Evolutionary conservation across 164 flowering plant species (phyloP), one percentile per base, ranked within the genome.

Genomic region (Houttuynia cordata): DNA sequence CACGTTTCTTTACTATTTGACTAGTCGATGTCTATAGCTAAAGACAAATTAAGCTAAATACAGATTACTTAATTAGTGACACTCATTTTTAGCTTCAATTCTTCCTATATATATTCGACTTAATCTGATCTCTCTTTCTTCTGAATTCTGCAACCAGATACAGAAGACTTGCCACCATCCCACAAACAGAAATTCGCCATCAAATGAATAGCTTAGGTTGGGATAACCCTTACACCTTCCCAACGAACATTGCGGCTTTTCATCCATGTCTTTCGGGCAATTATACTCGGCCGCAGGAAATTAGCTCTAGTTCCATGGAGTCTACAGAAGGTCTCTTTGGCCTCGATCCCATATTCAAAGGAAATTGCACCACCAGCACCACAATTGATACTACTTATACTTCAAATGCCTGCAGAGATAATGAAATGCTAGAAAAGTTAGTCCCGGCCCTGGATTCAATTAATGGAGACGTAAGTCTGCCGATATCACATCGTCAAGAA

Each of bases 161-260:
- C 37, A 30, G 37, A 30, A 30, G 37, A 30, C 37, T 30, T 2
- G 37, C 37, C 37, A 54, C 34, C 14, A 24, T 54, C 57, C 57
- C 30, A 25, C 34, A 14, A 1, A 6, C 19, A 21, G n/a, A n/a
- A n/a, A n/a, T n/a, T 21, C 22, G 54, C 18, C 23, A 10, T 5
- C 18, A 8, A n/a, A 82, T 82, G 83, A 82, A 82, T 40, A 65
- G 65, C 50, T 51, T 78, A 69, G 69, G 73, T 59, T 82, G 83
- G 83, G 68, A 68, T 49, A 69, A 58, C 49, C 60, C 79, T 51
- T 65, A 67, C 24, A 63, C 23, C 1, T 30, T 65, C 4, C n/a
- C n/a, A n/a, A 12, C 55, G 20, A 69, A 62, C 49, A 47, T 24
- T 19, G 42, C 49, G 12, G 59, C n/a, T 51, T 19, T 24, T 47